phyloP scores from a whole-genome alignment of 441 rosid genomes.

The Aleurites moluccanus region DNA sequence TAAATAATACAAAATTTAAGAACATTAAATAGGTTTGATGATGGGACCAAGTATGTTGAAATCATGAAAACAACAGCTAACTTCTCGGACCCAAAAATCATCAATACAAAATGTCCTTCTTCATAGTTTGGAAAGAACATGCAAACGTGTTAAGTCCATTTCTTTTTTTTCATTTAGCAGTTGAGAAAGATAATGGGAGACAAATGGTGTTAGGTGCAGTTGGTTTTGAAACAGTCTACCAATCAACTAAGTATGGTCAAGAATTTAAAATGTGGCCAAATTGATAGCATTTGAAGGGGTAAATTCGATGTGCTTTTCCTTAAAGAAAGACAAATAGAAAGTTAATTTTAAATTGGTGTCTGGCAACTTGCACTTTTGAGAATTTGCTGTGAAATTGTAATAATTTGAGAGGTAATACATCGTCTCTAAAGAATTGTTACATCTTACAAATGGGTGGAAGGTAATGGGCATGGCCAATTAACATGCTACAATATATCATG shows the following conservation, averaged over 20 bases:
- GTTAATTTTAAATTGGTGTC: not conserved
- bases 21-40: not conserved
- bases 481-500: not conserved
- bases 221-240: conserved; percentile 18
- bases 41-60: conserved; percentile 22
- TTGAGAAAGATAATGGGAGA: conserved; percentile 22
- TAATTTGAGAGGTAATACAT: too few relatives aligned
- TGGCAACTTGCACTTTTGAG: conserved; percentile 2
- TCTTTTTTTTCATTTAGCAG: conserved; percentile 12
- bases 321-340: too few relatives aligned
- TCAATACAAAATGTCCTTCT: conserved; percentile 8
- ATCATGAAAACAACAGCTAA: conserved; percentile 32
- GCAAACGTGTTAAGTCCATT: too few relatives aligned
- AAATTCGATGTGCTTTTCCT: too few relatives aligned
- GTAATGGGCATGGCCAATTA: not conserved
- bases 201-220: conserved; percentile 26
- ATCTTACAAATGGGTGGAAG: too few relatives aligned
- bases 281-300: too few relatives aligned
- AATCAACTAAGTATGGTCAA: too few relatives aligned
- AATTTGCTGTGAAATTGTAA: not conserved
- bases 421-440: too few relatives aligned
- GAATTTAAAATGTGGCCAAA: not conserved
- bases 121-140: conserved; percentile 2
- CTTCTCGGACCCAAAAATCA: conserved; percentile 16
- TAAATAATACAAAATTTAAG: too few relatives aligned